These are phyloP conservation scores for Echinochloa phyllopogon DNA, from an alignment of 176 grass and related monocot species.

Conservation along the genomic window DNA sequence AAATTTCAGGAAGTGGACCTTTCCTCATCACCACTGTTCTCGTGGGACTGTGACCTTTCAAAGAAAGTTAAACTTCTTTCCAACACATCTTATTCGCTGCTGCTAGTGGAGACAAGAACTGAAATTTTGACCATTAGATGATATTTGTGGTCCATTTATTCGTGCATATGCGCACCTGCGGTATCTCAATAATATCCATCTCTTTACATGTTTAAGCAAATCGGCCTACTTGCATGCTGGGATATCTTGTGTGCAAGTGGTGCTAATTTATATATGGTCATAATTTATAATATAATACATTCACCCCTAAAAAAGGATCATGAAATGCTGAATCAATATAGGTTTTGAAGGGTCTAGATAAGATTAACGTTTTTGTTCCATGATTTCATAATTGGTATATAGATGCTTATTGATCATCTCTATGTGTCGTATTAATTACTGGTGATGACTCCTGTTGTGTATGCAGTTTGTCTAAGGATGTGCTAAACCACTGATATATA, in stretches of 20 bases:
- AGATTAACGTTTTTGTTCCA: neutral
- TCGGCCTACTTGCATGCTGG: neutral
- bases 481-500: neutral
- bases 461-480: neutral
- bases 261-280: neutral
- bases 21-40: neutral
- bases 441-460: neutral
- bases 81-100: conserved; percentile 8
- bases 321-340: neutral
- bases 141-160: conserved; percentile 29
- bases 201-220: neutral
- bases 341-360: neutral
- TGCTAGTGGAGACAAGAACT: conserved; percentile 10
- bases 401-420: neutral
- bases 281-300: neutral
- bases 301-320: neutral
- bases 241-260: neutral
- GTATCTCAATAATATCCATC: neutral
- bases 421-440: no score
- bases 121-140: conserved; percentile 4
- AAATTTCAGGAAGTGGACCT: neutral
- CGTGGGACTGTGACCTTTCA: neutral
- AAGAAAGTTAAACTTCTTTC: conserved; percentile 13
- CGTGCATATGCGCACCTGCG: neutral
- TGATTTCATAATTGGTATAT: neutral